These are phyloP conservation scores for Brettanomyces naardenensis DNA, from an alignment of 805 yeast species.

Conservation along the genomic window DNA sequence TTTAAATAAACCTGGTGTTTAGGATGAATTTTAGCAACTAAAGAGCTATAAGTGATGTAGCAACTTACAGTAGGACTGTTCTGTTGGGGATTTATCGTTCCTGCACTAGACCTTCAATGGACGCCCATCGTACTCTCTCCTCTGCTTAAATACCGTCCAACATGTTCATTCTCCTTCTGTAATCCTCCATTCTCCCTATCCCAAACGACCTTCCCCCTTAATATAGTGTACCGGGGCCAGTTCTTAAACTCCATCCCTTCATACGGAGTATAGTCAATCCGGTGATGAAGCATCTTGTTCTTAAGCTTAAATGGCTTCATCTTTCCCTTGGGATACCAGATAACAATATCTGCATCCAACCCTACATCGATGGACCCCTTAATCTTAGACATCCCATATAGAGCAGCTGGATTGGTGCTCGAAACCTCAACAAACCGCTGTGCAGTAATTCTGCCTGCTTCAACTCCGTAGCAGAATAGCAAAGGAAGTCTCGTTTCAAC, in stretches of 20 bases:
- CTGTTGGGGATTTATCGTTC: background rate
- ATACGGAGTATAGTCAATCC: conserved; percentile 32
- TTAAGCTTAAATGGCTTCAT: conserved; percentile 20
- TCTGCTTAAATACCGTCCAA: conserved; percentile 24
- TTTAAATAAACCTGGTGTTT: conserved; percentile 38
- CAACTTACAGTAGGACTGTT: background rate
- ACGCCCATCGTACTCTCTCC: conserved; percentile 14
- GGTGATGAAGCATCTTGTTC: conserved; percentile 28
- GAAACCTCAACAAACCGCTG: conserved; percentile 38
- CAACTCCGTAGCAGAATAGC: conserved; percentile 35
- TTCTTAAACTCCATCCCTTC: conserved; percentile 33
- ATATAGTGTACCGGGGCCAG: conserved; percentile 39
- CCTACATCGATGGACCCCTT: conserved; percentile 40
- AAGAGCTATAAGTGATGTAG: background rate
- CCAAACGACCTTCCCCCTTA: conserved; percentile 31
- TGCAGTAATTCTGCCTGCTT: conserved; percentile 29
- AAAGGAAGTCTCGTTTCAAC: conserved; percentile 40
- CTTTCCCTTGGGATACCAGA: conserved; percentile 37
- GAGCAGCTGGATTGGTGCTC: conserved; percentile 37
- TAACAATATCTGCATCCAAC: conserved; percentile 39
- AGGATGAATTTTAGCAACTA: background rate
- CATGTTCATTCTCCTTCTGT: conserved; percentile 7
- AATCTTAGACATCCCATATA: conserved; percentile 34
- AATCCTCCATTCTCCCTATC: conserved; percentile 20
- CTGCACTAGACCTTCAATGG: no score